Evolutionary conservation across 2,329 filamentous ascomycete genomes (phyloP), one percentile per base, ranked within the genome.

Genomic region (Fusarium subglutinans): DNA sequence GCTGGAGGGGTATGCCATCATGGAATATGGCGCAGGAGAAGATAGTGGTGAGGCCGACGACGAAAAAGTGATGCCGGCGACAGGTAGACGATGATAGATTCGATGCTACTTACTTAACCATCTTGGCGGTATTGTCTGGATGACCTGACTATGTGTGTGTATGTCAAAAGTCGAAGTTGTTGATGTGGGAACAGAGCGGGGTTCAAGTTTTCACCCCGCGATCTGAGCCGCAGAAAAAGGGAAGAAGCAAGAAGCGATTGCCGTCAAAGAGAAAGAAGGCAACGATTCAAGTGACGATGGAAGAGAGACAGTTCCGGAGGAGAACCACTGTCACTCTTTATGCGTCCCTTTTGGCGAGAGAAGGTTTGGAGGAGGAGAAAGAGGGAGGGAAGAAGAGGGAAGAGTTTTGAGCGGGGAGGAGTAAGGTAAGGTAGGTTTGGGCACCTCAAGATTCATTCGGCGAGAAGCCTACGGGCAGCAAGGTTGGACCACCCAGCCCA

Each of bases 41-140:
- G 56, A 51, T 50, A 41, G 41, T 40, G 41, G n/a, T 41, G 65
- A 75, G 38, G 66, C 4, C 51, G 48, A 63, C 63, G 63, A 28
- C 15, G 50, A 35, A 38, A 41, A 44, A 43, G 28, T 38, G 38
- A 55, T 58, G 44, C 45, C 35, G 33, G 22, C 35, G 56, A 51
- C 56, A 50, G 28, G n/a, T 24, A 28, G 17, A 59, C 26, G 35
- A 28, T 44, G 60, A 48, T 59, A 45, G 35, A 63, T 66, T 56
- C 45, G 8, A 63, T 57, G 66, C 63, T 63, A 96, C 95, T 93
- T 93, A 98, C 95, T 98, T 98, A 86, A 99, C 96, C 96, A 99
- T 99, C 86, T 95, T 98, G 93, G 89, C 94, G 94, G 95, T 94
- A 85, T 90, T 93, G 85, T 84, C 84, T 80, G 76, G 80, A 79